Conservation (phyloP, 2,329 filamentous ascomycete species). For the Talaromyces piceae region DNA sequence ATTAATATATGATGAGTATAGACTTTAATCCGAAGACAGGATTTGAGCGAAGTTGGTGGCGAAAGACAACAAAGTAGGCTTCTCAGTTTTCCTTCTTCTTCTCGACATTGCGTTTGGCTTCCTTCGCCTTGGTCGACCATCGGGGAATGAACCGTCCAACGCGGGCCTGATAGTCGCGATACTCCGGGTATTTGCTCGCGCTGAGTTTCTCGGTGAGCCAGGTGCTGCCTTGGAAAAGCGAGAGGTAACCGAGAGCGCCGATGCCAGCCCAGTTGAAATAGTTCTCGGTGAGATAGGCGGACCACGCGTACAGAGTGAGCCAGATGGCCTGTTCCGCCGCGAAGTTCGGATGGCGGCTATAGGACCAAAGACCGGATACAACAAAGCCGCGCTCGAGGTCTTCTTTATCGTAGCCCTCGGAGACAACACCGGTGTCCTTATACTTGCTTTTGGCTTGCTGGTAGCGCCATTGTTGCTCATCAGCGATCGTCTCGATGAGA, state of each 20-base stretch:
- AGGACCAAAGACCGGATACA: slow-evolving; percentile 75
- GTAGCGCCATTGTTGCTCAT: slow-evolving; percentile 89
- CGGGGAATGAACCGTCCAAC: slow-evolving; percentile 77
- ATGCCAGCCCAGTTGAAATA: slow-evolving; percentile 71
- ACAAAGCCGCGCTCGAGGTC: slow-evolving; percentile 88
- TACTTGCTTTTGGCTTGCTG: slow-evolving; percentile 76
- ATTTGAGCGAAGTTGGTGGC: too few relatives aligned
- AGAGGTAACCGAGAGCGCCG: slow-evolving; percentile 62
- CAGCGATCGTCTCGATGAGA: slow-evolving; percentile 69
- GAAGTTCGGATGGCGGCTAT: slow-evolving; percentile 91
- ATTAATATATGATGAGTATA: too few relatives aligned
- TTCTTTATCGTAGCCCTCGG: slow-evolving; percentile 51
- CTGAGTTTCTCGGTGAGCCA: slow-evolving; percentile 79
- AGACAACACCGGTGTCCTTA: slow-evolving; percentile 62
- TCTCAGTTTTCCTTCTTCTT: not conserved
- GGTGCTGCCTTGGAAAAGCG: slow-evolving; percentile 85
- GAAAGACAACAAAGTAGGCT: not conserved
- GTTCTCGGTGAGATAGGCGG: slow-evolving; percentile 62
- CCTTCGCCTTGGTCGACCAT: slow-evolving; percentile 27
- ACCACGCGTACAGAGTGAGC: slow-evolving; percentile 84
- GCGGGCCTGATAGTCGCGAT: slow-evolving; percentile 70
- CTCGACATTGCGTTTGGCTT: not conserved
- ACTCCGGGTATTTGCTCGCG: slow-evolving; percentile 77
- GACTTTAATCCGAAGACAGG: too few relatives aligned
- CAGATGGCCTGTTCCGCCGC: slow-evolving; percentile 86